Percentiles rank a stretch among this genome's conserved stretches.
phyloP scores from a whole-genome alignment of 2,329 filamentous ascomycete species.

The Ophiostoma piceae region DNA sequence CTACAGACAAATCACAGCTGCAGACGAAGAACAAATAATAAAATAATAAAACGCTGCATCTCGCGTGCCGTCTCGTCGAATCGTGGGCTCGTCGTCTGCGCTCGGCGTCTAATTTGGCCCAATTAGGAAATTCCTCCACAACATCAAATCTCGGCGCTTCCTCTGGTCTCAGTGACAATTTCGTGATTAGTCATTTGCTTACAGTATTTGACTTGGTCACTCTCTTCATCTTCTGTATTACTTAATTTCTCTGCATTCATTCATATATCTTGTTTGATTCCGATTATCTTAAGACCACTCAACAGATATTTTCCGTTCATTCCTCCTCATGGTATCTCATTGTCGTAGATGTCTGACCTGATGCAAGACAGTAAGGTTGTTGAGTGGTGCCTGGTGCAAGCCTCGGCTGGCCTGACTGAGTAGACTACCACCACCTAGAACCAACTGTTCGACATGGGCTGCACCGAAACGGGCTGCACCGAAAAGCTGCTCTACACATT shows the following conservation, averaged over 20 bases:
- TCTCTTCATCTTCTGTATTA: neutral
- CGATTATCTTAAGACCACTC: neutral
- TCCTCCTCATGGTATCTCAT: neutral
- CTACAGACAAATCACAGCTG: neutral
- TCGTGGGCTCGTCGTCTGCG: neutral
- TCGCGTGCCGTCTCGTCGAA: constrained; percentile 2
- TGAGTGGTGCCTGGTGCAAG: neutral
- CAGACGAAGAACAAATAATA: neutral
- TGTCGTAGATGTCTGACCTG: neutral
- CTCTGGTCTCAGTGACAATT: neutral
- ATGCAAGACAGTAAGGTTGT: too few relatives aligned
- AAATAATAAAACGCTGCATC: neutral
- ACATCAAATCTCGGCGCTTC: constrained; percentile 1
- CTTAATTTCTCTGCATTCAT: too few relatives aligned
- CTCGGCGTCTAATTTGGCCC: constrained; percentile 16
- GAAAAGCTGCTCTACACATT: constrained; percentile 5
- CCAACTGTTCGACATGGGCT: neutral
- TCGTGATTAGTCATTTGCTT: neutral
- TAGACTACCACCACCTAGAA: neutral
- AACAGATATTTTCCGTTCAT: neutral
- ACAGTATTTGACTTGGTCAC: neutral
- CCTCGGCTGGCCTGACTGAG: neutral
- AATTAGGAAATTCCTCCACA: constrained; percentile 6
- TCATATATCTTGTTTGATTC: neutral
- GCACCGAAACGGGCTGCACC: constrained; percentile 10